Percentiles rank a stretch among this genome's conserved stretches.
phyloP scores from a whole-genome alignment of 176 grass and related monocot genomes.

The Triticum dicoccoides region DNA sequence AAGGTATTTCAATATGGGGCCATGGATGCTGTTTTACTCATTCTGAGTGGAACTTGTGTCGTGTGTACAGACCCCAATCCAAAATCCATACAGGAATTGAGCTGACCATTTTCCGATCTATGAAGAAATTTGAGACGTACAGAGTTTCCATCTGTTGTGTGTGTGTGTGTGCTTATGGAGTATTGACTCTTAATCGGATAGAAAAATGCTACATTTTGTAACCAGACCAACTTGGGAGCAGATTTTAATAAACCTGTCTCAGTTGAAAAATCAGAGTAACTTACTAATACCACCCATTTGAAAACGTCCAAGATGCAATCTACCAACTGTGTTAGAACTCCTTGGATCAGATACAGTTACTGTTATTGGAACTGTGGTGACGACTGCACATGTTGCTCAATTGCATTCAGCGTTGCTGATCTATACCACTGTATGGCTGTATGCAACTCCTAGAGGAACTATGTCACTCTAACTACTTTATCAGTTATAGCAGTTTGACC shows the following conservation, averaged over 20 bases:
- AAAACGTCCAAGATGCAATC: slow-evolving; percentile 24
- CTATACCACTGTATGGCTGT: background rate
- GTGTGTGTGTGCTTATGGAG: background rate
- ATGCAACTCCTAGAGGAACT: background rate
- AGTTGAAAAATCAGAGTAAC: no score
- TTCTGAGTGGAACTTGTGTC: background rate
- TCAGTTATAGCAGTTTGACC: no score
- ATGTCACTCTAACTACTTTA: background rate
- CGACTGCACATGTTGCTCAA: background rate
- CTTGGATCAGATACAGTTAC: background rate
- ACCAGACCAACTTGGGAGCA: background rate
- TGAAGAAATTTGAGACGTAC: background rate
- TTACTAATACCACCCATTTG: background rate
- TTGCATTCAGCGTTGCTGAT: slow-evolving; percentile 5
- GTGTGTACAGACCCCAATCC: background rate
- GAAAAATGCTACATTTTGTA: background rate
- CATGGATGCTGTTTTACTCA: slow-evolving; percentile 6
- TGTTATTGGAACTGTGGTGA: background rate
- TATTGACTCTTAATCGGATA: background rate
- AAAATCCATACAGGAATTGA: slow-evolving; percentile 21
- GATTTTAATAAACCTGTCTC: background rate
- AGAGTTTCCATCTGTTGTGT: background rate
- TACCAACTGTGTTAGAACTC: background rate
- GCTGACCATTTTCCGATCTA: background rate
- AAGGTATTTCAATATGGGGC: background rate